phyloP scores from a whole-genome alignment of 352 stramenopile species.

The Phytophthora kernoviae region DNA sequence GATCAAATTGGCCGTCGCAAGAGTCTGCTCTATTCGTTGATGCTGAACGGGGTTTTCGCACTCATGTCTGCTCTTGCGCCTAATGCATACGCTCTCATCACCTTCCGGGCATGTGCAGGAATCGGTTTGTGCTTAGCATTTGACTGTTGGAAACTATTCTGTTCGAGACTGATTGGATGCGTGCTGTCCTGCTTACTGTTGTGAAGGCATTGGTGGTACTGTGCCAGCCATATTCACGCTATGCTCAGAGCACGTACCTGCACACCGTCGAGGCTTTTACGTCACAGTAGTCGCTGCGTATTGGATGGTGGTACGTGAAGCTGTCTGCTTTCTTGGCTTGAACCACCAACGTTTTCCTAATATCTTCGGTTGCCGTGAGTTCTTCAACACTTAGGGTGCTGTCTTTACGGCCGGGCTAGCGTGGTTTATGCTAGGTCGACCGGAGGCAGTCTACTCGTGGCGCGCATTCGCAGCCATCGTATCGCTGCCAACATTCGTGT shows the following conservation, averaged over 20 bases:
- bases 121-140: conserved; percentile 42
- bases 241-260: conserved; percentile 87
- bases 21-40: conserved; percentile 76
- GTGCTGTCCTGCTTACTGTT: conserved; percentile 3
- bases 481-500: conserved; percentile 70
- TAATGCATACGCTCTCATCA: conserved; percentile 67
- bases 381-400: conserved; percentile 60
- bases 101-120: conserved; percentile 62
- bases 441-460: conserved; percentile 58
- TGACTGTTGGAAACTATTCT: conserved; percentile 11
- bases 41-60: conserved; percentile 81
- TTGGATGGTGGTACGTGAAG: conserved; percentile 85
- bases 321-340: neutral
- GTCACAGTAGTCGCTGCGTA: conserved; percentile 89
- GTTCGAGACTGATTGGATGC: neutral
- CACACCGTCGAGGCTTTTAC: conserved; percentile 71
- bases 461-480: conserved; percentile 75
- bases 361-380: conserved; percentile 1
- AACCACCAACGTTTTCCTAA: neutral
- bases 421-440: conserved; percentile 80
- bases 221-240: conserved; percentile 89
- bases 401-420: conserved; percentile 83
- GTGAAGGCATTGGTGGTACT: conserved; percentile 83
- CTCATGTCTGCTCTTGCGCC: conserved; percentile 75
- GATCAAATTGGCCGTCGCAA: conserved; percentile 78